These are phyloP conservation scores for Fusarium nelsonii DNA, from an alignment of 2,329 filamentous ascomycete species.

Conservation along the genomic window DNA sequence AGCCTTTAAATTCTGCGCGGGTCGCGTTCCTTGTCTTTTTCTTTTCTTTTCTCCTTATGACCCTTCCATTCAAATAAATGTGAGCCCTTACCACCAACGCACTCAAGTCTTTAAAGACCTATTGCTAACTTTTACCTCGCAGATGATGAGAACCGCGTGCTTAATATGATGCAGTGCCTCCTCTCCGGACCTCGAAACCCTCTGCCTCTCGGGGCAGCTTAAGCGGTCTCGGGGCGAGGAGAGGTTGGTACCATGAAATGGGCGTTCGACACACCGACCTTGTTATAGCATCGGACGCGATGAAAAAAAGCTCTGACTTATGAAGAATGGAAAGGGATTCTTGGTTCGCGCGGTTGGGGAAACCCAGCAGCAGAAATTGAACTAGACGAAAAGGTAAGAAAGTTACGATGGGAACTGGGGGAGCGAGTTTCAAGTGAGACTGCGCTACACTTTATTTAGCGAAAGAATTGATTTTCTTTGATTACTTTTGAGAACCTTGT, in stretches of 20 bases:
- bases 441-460: background rate
- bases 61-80: slow-evolving; percentile 99
- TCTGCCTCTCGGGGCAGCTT: slow-evolving; percentile 79
- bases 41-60: slow-evolving; percentile 73
- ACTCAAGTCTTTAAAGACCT: rapidly evolving
- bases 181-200: slow-evolving; percentile 78
- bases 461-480: background rate
- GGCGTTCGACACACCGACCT: slow-evolving; percentile 99
- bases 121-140: slow-evolving; percentile 50
- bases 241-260: slow-evolving; percentile 85
- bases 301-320: slow-evolving; percentile 94
- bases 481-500: background rate
- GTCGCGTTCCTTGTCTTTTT: slow-evolving; percentile 49
- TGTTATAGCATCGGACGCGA: slow-evolving; percentile 95
- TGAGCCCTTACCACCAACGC: slow-evolving; percentile 65
- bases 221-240: slow-evolving; percentile 83
- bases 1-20: slow-evolving; percentile 54
- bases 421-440: slow-evolving; percentile 18
- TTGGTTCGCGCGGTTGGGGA: slow-evolving; percentile 21
- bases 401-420: background rate
- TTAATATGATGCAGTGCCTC: slow-evolving; percentile 83
- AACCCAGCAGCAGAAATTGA: slow-evolving; percentile 20
- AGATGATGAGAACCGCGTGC: slow-evolving; percentile 99
- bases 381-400: slow-evolving; percentile 15
- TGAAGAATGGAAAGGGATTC: slow-evolving; percentile 56